phyloP scores from a whole-genome alignment of 352 stramenopile species.

The Phytophthora hybrid region DNA sequence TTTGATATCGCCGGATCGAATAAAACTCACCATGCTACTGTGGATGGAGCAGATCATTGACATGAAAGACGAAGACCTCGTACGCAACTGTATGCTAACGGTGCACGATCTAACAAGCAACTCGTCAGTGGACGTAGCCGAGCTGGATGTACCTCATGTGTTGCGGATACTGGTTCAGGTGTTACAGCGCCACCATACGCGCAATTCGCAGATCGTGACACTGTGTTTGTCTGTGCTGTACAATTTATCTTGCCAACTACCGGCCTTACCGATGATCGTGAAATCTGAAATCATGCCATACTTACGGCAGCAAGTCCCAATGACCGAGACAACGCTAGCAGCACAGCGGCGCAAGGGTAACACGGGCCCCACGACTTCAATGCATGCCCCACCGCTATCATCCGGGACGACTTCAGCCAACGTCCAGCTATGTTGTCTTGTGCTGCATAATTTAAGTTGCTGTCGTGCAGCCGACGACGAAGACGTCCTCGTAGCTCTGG shows the following conservation, averaged over 20 bases:
- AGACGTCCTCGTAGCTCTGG: constrained; percentile 55
- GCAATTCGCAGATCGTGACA: constrained; percentile 61
- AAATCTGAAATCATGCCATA: constrained; percentile 66
- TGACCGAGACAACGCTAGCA: constrained; percentile 24
- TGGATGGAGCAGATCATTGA: constrained; percentile 87
- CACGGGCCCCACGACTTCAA: background rate
- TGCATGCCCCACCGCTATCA: background rate
- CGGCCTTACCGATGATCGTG: constrained; percentile 56
- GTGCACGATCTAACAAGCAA: constrained; percentile 78
- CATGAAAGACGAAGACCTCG: constrained; percentile 76
- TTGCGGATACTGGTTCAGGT: constrained; percentile 75
- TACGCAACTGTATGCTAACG: constrained; percentile 82
- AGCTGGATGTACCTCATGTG: constrained; percentile 72
- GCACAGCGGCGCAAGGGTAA: constrained; percentile 22
- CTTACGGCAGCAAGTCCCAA: constrained; percentile 53
- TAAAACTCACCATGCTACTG: constrained; percentile 68
- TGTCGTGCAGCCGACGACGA: constrained; percentile 21
- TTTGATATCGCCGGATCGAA: constrained; percentile 67
- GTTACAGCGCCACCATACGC: constrained; percentile 58
- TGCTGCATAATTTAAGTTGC: constrained; percentile 84
- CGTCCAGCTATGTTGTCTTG: constrained; percentile 66
- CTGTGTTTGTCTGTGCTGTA: constrained; percentile 79
- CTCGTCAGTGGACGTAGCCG: constrained; percentile 55
- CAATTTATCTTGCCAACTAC: constrained; percentile 75
- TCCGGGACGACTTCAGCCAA: constrained; percentile 25